Base-by-base conservation (phyloP, 208 protist genomes). In the Crithidia bombi region DNA sequence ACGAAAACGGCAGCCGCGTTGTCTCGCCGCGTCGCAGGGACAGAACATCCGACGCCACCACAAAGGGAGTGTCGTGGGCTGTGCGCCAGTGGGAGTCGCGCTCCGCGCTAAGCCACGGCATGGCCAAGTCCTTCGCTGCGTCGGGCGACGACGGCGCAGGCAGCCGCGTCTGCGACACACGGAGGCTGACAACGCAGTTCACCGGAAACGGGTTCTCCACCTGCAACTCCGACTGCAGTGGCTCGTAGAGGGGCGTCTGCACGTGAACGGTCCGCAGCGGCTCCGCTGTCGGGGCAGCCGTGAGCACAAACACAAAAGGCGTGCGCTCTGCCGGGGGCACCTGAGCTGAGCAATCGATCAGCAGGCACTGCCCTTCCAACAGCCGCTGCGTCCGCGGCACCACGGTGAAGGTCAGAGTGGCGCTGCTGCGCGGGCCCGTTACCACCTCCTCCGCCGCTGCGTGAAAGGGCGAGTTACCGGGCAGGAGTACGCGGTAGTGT, bases 181-280 rank as follows among this genome's bases (percentile, higher is more conserved):
- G 83, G 19, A 97, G 51, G 41, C 78, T 94, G 15, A 94, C 90
- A 17, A 94, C 83, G 54, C 86, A 92, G 63, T 87, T 84, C 51
- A 80, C 59, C 25, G 73, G 32, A 46, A 97, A 98, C 17, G 94
- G 90, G 65, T 86, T 97, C 46, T 89, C 82, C 19, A 98, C 81
- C 21, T 75, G 68, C 25, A 98, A 65, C 26, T 96, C 91, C 36
- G 84, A 66, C 35, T 83, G 69, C 35, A 93, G 44, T 0, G 72
- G 21, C 49, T 94, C 91, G 78, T 98, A 98, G 23, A 97, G 78
- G 17, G 78, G 75, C 12, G 90, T 86, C 58, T 84, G 66, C 19
- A 98, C 39, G 46, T 83, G 26, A 33, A 95, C 63, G 23, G 83
- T 79, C 47, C 81, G 80, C 47, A 89, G 75, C n/a, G 90, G 87